Conservation (phyloP, 768 basidiomycete species). For the Hygrophoropsis aurantiaca region DNA sequence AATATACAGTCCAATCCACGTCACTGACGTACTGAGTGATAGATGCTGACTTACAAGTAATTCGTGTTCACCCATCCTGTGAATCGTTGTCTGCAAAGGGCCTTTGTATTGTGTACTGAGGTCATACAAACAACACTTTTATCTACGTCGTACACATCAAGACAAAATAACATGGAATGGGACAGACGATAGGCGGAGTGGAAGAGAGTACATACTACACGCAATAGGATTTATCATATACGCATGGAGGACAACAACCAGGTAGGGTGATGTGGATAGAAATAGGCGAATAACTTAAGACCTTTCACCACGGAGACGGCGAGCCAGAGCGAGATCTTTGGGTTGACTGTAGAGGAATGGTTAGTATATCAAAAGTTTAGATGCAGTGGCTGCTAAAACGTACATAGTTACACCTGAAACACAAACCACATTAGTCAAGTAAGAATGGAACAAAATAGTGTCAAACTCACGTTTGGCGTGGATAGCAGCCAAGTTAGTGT, state of each 20-base stretch:
- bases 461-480: slow-evolving; percentile 79
- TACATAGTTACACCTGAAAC: slow-evolving; percentile 56
- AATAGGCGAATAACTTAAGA: slow-evolving; percentile 44
- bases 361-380: slow-evolving; percentile 21
- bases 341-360: slow-evolving; percentile 55
- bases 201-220: slow-evolving; percentile 29
- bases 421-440: too few relatives aligned
- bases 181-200: neutral
- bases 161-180: slow-evolving; percentile 11
- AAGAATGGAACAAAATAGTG: neutral
- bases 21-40: neutral
- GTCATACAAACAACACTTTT: slow-evolving; percentile 25
- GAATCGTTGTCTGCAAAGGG: too few relatives aligned
- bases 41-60: too few relatives aligned
- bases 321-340: slow-evolving; percentile 85
- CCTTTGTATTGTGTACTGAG: slow-evolving; percentile 11
- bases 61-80: too few relatives aligned
- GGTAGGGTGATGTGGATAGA: slow-evolving; percentile 7
- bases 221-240: slow-evolving; percentile 22
- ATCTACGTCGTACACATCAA: slow-evolving; percentile 15
- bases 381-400: slow-evolving; percentile 17
- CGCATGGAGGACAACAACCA: slow-evolving; percentile 14
- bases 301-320: slow-evolving; percentile 85
- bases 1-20: neutral
- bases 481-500: slow-evolving; percentile 90